Evolutionary conservation across 768 basidiomycete genomes (phyloP), one percentile per base, ranked within the genome.

Genomic region (Jaapia argillacea): DNA sequence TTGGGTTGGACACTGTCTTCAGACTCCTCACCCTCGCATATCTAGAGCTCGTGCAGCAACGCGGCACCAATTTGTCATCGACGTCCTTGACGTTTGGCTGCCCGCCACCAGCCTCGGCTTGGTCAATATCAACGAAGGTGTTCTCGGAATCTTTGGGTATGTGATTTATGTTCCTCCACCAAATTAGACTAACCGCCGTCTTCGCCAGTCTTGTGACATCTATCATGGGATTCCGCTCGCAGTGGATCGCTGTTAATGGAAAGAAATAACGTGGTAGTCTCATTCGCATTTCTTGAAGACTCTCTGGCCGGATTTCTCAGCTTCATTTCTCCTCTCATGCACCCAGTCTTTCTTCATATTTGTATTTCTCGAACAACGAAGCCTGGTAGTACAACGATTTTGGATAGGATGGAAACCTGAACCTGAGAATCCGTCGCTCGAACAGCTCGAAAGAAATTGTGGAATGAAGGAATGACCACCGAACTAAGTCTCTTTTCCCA

Each of bases 31-130:
- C 41, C 23, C 27, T 44, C 28, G 37, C 12, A 5, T 10, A 18
- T 6, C 31, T 53, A 85, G 81, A 33, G 72, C 82, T 54, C 78
- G 80, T 38, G 68, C 71, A 38, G 77, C 74, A 4, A 72, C 80
- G 24, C 77, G 81, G 23, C 75, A 77, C 50, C 96, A 98, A 61
- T 75, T 98, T 52, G 64, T 83, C 43, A 79, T 87, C 46, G 96
- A 99, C 59, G 55, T 77, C 16, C 68, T 92, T 45, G 96, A 99
- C 58, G 62, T 91, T 46, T 93, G 84, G 80, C 79, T 93, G 53
- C 96, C 96, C 4, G 85, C 90, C 5, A 81, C 82, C 16, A 83
- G 75, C 45, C 71, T 92, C 31, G 87, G 84, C 13, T 65, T 86
- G 42, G 71, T 81, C 49, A 73, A 75, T 51, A 53, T 93, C 50